Evolutionary conservation across 441 rosid species (phyloP).

Genomic region (Adansonia grandidieri): DNA sequence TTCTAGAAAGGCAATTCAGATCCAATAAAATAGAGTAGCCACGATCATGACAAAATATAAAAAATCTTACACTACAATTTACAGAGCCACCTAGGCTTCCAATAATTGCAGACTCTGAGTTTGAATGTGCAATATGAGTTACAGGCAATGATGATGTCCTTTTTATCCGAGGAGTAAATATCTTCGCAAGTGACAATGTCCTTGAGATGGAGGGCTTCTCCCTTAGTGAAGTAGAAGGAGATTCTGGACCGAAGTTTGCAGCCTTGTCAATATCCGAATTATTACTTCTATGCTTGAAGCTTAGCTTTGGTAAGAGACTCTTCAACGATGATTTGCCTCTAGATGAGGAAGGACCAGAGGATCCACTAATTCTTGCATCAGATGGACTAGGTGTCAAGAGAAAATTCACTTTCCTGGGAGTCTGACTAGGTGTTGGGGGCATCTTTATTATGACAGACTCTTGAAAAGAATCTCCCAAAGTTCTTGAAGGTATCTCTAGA

Average conservation of each 20-base stretch:
- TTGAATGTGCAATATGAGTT: conserved; percentile 49
- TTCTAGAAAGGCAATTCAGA: neutral
- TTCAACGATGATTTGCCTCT: conserved; percentile 69
- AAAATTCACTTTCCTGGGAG: conserved; percentile 87
- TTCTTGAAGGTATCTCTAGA: conserved; percentile 81
- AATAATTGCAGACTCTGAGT: conserved; percentile 48
- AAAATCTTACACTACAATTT: conserved; percentile 63
- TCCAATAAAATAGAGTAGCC: neutral
- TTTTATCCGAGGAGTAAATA: conserved; percentile 82
- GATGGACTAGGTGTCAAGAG: conserved; percentile 57
- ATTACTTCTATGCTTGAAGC: conserved; percentile 62
- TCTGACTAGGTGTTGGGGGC: conserved; percentile 79
- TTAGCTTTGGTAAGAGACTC: conserved; percentile 73
- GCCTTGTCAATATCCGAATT: conserved; percentile 60
- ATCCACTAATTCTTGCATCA: conserved; percentile 46
- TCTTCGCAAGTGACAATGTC: conserved; percentile 77
- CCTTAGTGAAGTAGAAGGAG: conserved; percentile 43
- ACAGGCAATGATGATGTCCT: conserved; percentile 86
- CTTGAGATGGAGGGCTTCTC: conserved; percentile 78
- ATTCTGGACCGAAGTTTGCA: conserved; percentile 39
- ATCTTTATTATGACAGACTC: conserved; percentile 66
- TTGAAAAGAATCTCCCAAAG: conserved; percentile 46
- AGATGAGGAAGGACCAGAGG: conserved; percentile 54
- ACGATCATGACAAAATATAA: neutral
- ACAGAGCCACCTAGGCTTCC: conserved; percentile 48